Evolutionary conservation across 305 asterid genomes (phyloP).

Genomic region (Fraxinus albicans): DNA sequence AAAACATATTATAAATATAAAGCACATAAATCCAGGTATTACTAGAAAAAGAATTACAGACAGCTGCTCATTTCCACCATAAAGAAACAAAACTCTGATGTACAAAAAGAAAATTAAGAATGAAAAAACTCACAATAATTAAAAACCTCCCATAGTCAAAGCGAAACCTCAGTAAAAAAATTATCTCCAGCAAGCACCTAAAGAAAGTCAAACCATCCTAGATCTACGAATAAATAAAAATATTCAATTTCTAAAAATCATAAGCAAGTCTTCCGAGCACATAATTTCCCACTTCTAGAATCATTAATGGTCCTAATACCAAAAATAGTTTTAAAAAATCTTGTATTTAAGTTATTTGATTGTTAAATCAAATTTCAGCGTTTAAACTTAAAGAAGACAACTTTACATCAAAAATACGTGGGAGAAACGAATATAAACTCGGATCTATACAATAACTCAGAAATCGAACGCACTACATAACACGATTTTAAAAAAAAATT

Average conservation of each 20-base stretch:
- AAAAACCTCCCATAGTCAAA: not conserved
- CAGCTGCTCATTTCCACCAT: not conserved
- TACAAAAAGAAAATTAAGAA: not conserved
- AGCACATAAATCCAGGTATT: not conserved
- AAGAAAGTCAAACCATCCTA: not conserved
- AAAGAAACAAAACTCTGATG: not conserved
- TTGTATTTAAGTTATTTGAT: not conserved
- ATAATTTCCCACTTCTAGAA: not conserved
- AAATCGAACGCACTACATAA: not conserved
- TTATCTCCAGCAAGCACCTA: not conserved
- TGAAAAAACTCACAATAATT: not conserved
- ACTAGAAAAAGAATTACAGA: not conserved
- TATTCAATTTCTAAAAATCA: not conserved
- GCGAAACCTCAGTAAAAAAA: not conserved
- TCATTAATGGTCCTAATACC: not conserved
- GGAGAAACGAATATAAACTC: not conserved
- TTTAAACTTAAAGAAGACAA: not conserved
- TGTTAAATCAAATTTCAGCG: not conserved
- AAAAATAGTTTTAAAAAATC: not conserved
- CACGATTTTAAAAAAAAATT: not conserved
- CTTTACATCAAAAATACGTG: not conserved
- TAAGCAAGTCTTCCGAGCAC: not conserved
- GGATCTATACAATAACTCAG: not conserved
- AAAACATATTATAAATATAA: not conserved
- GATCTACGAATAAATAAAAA: not conserved